Percentiles rank a stretch among this genome's conserved stretches.
These are phyloP conservation scores for Fusarium verrucosum DNA, from an alignment of 2,329 filamentous ascomycete genomes.

Conservation along the genomic window DNA sequence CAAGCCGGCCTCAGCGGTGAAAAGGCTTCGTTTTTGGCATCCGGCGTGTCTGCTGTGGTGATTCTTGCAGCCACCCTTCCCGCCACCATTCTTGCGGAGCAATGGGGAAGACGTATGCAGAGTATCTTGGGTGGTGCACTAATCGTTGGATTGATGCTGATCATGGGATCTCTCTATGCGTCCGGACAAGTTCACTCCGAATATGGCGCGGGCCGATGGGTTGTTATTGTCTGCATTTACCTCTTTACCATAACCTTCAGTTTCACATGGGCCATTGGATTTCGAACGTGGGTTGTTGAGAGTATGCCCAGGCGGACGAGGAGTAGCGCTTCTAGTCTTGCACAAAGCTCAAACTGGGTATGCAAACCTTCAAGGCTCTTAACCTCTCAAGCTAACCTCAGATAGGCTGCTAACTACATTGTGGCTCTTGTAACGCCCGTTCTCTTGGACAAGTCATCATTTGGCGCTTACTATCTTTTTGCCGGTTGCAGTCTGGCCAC, in stretches of 20 bases:
- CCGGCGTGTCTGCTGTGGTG: conserved; percentile 65
- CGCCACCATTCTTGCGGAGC: conserved; percentile 63
- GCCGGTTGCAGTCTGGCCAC: conserved; percentile 52
- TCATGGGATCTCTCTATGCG: conserved; percentile 64
- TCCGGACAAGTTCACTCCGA: conserved; percentile 50
- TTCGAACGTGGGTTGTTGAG: conserved; percentile 64
- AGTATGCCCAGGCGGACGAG: conserved; percentile 65
- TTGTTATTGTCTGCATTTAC: conserved; percentile 62
- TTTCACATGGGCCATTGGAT: conserved; percentile 61
- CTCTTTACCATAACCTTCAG: conserved; percentile 58
- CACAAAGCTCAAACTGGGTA: conserved; percentile 63
- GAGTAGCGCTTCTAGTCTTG: conserved; percentile 63
- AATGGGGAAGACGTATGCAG: conserved; percentile 63
- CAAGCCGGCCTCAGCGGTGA: conserved; percentile 66
- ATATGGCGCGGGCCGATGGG: conserved; percentile 55
- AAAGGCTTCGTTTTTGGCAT: conserved; percentile 65
- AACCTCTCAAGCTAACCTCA: not conserved
- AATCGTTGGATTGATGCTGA: conserved; percentile 61
- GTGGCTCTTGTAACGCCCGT: conserved; percentile 57
- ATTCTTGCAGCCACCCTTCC: conserved; percentile 65
- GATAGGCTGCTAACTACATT: conserved; percentile 55
- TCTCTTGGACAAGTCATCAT: conserved; percentile 51
- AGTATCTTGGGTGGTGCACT: conserved; percentile 62
- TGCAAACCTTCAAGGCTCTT: not conserved
- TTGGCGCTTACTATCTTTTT: conserved; percentile 58